A percentile compares a stretch with the other conserved stretches of the same genome.
These are phyloP conservation scores for Mycoemilia scoparia DNA, from an alignment of 192 early-diverging fungal species.

Conservation along the genomic window DNA sequence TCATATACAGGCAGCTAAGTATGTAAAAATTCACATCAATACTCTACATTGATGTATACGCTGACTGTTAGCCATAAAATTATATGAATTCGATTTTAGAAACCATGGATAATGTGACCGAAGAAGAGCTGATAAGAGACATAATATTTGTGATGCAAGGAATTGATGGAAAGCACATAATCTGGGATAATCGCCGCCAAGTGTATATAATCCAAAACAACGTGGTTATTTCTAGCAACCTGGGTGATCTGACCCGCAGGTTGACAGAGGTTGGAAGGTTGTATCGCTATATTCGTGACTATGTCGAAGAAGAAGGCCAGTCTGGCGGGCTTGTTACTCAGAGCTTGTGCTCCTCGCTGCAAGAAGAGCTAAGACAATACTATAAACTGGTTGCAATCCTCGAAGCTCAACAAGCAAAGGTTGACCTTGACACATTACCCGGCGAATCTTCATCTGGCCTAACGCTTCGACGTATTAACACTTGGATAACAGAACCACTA, in stretches of 20 bases:
- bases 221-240: constrained; percentile 34
- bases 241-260: constrained; percentile 39
- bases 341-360: constrained; percentile 65
- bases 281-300: constrained; percentile 41
- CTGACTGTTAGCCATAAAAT: too few relatives aligned
- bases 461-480: constrained; percentile 63
- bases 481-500: constrained; percentile 71
- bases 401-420: constrained; percentile 52
- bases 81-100: too few relatives aligned
- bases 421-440: constrained; percentile 12
- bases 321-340: constrained; percentile 25
- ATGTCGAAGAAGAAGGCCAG: constrained; percentile 22
- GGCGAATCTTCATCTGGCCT: constrained; percentile 36
- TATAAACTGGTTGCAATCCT: constrained; percentile 71
- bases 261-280: constrained; percentile 68
- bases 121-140: constrained; percentile 56
- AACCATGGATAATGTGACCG: constrained; percentile 34
- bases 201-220: constrained; percentile 36
- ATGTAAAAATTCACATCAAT: too few relatives aligned
- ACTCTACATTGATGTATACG: too few relatives aligned
- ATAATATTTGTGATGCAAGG: constrained; percentile 87
- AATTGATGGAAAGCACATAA: constrained; percentile 71
- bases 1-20: too few relatives aligned
- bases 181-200: constrained; percentile 31
- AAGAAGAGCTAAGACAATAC: constrained; percentile 65